A percentile compares a stretch with the other conserved stretches of the same genome.
Conservation (phyloP, 441 rosid genomes). For the Sinapis alba region DNA sequence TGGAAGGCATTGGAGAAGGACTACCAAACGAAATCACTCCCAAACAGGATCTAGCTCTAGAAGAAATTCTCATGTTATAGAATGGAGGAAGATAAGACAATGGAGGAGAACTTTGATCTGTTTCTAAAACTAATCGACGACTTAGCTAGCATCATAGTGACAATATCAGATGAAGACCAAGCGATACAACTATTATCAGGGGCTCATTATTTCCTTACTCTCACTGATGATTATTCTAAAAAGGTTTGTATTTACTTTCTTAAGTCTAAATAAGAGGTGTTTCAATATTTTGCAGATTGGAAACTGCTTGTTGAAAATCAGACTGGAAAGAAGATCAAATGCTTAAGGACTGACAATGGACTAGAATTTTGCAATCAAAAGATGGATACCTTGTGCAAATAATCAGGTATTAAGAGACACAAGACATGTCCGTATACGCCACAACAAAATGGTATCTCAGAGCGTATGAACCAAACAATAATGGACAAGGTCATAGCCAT, state of each 20-base stretch:
- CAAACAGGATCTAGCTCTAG: too few relatives aligned
- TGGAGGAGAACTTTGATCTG: too few relatives aligned
- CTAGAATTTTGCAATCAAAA: not conserved
- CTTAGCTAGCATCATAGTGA: too few relatives aligned
- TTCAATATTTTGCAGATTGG: not conserved
- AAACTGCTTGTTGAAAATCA: not conserved
- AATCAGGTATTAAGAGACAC: not conserved
- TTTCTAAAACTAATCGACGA: too few relatives aligned
- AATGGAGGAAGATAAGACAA: too few relatives aligned
- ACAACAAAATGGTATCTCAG: not conserved
- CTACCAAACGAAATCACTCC: too few relatives aligned
- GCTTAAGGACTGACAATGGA: not conserved
- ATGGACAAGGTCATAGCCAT: not conserved
- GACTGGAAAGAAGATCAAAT: not conserved
- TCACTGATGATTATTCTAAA: not conserved
- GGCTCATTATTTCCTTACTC: not conserved
- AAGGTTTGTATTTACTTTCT: not conserved
- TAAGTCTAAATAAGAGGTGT: not conserved
- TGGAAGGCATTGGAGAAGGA: too few relatives aligned
- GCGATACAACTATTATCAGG: too few relatives aligned
- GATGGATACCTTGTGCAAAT: not conserved
- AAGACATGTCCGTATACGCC: not conserved
- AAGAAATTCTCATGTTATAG: too few relatives aligned
- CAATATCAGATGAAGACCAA: too few relatives aligned
- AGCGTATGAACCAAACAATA: not conserved